Evolutionary conservation across 73 alveolate species (phyloP), one percentile per base, ranked within the genome.

Genomic region (Blepharisma stoltei): DNA sequence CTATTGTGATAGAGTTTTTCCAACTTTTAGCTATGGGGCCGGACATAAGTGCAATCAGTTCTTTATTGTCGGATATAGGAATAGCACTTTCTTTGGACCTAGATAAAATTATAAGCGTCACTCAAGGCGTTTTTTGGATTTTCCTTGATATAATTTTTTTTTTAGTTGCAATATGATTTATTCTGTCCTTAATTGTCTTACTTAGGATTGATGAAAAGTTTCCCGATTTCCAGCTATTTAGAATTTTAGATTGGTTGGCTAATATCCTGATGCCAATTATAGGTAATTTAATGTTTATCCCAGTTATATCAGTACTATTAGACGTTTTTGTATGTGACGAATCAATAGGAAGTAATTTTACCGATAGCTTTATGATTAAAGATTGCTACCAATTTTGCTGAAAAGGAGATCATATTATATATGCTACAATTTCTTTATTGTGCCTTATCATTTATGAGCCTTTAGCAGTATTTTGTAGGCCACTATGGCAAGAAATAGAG

Each of bases 1-100:
- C 23, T 8, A 69, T 69, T 43, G 79, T 53, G 11, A 44, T 69
- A 0, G 79, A 69, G 60, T 69, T 69, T 69, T 69, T 69, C 60
- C 79, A 69, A 80, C 27, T 69, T 69, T 7, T 69, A 7, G 79
- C 79, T 37, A 69, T 69, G 11, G 79, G 54, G 1, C 79, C 79
- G 3, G 41, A 32, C 3, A 32, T 32, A 32, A 32, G 3, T 32
- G 41, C 41, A 32, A 32, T 32, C 3, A 32, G 41, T 3, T 32
- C 41, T 32, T 32, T 32, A 3, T 3, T 32, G 41, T 32, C 41
- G 3, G 41, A 32, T 32, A 3, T 32, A 32, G 41, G 41, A 32
- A 3, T 32, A 32, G 41, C 41, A 32, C 41, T 32, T 3, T 32
- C 41, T 0, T 32, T 32, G 3, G 41, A 32, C 41, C 3, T 32